Evolutionary conservation across 331 rosid genomes (phyloP), one percentile per base, ranked within the genome.

Genomic region (Stylosanthes scabra): DNA sequence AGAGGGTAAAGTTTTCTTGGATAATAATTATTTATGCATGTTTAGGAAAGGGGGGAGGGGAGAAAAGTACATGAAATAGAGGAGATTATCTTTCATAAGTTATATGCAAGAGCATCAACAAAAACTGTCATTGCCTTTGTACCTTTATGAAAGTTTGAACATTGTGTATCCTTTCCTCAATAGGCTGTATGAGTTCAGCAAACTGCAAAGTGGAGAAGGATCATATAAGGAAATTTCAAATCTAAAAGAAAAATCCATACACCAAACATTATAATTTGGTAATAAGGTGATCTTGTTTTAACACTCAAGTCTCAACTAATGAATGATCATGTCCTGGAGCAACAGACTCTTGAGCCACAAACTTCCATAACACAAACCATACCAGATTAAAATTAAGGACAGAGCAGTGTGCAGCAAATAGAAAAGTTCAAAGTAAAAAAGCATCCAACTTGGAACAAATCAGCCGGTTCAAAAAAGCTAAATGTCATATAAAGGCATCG

Each of bases 111-210:
- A 68, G 42, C 44, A 63, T 20, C 13, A 4, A 12, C 11, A 3
- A 42, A 45, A 45, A 50, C 7, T 16, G 39, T 12, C 68, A n/a
- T 47, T 49, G 56, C 57, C 44, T 68, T 54, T 14, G 68, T 86
- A 94, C 99, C 99, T 95, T 92, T 41, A 92, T 86, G 86, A 83
- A 95, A 68, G 81, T 65, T 63, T 86, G 63, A 59, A 95, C 91
- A 75, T 86, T 88, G 15, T 16, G 79, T 39, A 82, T 90, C 68
- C 99, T 86, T 50, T 84, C 87, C 79, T 90, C 96, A 63, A 92
- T 71, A 73, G 96, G 89, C 76, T 92, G 92, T 76, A 95, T 90
- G 58, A 94, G 70, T 79, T 90, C 99, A 59, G 88, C 71, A 68
- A 78, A 90, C 99, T 94, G 92, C 79, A 75, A 80, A 54, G 67